Conservation (phyloP, 768 basidiomycete species). For the Amanita fuliginea region DNA sequence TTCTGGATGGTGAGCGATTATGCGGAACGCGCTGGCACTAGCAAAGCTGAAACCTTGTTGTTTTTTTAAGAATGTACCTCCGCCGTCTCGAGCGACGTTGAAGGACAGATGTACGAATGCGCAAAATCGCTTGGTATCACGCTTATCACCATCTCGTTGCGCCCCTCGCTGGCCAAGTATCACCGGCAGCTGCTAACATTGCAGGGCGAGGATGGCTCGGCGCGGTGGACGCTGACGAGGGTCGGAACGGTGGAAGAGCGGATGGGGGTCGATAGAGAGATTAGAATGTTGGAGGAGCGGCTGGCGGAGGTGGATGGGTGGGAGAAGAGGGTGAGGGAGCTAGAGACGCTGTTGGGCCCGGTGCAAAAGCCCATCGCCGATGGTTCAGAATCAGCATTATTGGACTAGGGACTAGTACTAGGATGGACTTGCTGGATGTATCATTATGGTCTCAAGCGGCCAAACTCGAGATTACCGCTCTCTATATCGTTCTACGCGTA, state of each 20-base stretch:
- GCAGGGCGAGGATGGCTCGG: constrained; percentile 50
- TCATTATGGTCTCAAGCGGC: too few relatives aligned
- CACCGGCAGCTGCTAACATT: constrained; percentile 82
- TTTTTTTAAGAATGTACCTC: constrained; percentile 66
- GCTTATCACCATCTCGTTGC: constrained; percentile 84
- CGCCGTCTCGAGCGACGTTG: constrained; percentile 92
- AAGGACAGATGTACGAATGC: constrained; percentile 92
- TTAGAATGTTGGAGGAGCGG: constrained; percentile 50
- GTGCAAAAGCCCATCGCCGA: constrained; percentile 26
- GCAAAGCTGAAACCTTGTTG: too few relatives aligned
- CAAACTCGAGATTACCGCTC: too few relatives aligned
- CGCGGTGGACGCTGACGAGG: constrained; percentile 58
- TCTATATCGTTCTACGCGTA: too few relatives aligned
- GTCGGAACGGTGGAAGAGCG: constrained; percentile 68
- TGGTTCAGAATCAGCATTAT: neutral
- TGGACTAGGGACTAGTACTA: too few relatives aligned
- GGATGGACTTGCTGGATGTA: too few relatives aligned
- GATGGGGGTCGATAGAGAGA: constrained; percentile 69
- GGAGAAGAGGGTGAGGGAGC: constrained; percentile 58
- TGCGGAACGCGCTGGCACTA: neutral
- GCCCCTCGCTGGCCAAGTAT: constrained; percentile 79
- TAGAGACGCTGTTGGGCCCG: constrained; percentile 46
- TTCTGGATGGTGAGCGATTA: constrained; percentile 63
- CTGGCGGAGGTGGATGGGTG: constrained; percentile 62
- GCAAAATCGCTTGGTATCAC: constrained; percentile 85